Evolutionary conservation across 176 grass and related monocot species (phyloP).

Genomic region (Juncus effusus): DNA sequence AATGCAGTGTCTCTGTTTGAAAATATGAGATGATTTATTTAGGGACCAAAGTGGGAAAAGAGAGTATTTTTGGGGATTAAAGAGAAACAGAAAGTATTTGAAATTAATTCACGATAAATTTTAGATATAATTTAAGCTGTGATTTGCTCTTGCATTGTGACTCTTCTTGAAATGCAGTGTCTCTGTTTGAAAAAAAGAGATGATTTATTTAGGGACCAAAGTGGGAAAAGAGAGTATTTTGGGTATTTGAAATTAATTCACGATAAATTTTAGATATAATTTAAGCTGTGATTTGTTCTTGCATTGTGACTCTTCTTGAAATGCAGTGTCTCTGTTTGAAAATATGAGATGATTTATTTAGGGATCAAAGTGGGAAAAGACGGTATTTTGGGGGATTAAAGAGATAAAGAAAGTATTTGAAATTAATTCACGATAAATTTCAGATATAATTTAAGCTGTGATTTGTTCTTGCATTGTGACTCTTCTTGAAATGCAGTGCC

Average conservation of each 20-base stretch:
- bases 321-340: conserved; percentile 27
- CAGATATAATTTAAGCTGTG: conserved; percentile 12
- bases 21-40: not conserved
- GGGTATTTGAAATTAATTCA: no score
- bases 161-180: conserved; percentile 39
- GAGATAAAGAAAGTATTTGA: no score
- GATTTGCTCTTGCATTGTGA: conserved; percentile 25
- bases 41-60: no score
- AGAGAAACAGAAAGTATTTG: no score
- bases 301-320: conserved; percentile 40
- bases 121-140: conserved; percentile 15
- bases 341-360: not conserved
- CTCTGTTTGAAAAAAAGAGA: conserved; percentile 18
- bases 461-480: conserved; percentile 29
- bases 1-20: conserved; percentile 26
- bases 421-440: no score
- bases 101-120: no score
- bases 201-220: not conserved
- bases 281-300: conserved; percentile 21
- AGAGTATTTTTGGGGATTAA: no score
- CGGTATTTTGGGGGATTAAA: no score
- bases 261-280: no score
- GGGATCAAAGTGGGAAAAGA: no score
- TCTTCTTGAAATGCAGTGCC: conserved; percentile 39
- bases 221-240: no score